Base-by-base conservation (phyloP, 2,329 filamentous ascomycete genomes). In the Clarireedia hainanense region DNA sequence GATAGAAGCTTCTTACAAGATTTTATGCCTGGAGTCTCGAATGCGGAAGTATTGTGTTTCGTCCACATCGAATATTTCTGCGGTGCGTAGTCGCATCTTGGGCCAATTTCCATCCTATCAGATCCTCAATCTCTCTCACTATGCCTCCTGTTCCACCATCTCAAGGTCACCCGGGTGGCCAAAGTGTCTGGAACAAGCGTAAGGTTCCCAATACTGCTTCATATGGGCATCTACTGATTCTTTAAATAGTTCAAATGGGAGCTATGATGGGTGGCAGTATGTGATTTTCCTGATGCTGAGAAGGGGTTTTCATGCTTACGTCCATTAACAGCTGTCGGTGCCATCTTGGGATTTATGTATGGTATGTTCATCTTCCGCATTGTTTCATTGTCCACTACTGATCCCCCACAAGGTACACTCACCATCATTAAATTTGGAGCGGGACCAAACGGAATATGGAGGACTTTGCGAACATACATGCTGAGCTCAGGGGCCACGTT, bases 261-360 rank as follows among this genome's bases (percentile, higher is more conserved):
- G 91, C 88, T 61, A 86, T 99, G 86, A 97, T 97, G 91, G 94
- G 94, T 65, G 89, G 91, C 71, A 95, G 92, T 97, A 88, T 68
- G 91, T 82, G 52, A 55, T 45, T 56, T 42, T 4, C 10, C n/a
- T 23, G 7, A 9, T 20, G 26, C 24, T 17, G 7, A 23, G 24
- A 47, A 34, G 3, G n/a, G 15, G 9, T 4, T 46, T 27, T 24
- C 39, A 30, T 58, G 47, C 40, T 52, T 40, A 62, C 24, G 24
- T n/a, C 17, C 26, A 12, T 53, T 3, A 58, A 14, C 66, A 97
- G 94, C 91, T 73, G 94, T 99, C 60, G 94, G 94, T 60, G 79
- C 89, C 52, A 96, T 96, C 70, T 96, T 99, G 74, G 94, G 94
- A 62, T 97, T 99, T 77, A 95, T 99, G 67, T 96, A 94, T 66